Conservation (phyloP, 768 basidiomycete species). For the Rhizopogon roseolus region DNA sequence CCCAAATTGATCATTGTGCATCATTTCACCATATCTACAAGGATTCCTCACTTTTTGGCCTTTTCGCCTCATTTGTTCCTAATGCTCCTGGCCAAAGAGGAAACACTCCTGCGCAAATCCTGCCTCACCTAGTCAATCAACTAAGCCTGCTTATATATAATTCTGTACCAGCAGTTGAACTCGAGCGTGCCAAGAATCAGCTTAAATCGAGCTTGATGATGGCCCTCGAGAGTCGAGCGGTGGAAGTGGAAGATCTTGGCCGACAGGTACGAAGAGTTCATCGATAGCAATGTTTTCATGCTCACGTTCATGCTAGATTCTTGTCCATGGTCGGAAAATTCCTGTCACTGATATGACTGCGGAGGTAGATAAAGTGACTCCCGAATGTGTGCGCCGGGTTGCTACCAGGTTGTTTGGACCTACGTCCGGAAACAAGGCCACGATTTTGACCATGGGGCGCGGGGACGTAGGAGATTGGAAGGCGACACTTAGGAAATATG, state of each 20-base stretch:
- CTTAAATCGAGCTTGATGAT: constrained; percentile 90
- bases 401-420: constrained; percentile 73
- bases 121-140: constrained; percentile 85
- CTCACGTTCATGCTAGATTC: constrained; percentile 42
- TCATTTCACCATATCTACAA: constrained; percentile 98
- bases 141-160: constrained; percentile 76
- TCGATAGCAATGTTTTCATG: background rate
- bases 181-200: constrained; percentile 91
- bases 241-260: constrained; percentile 87
- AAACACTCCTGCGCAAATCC: constrained; percentile 64
- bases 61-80: constrained; percentile 83
- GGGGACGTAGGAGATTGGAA: constrained; percentile 71
- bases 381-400: constrained; percentile 68
- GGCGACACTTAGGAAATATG: constrained; percentile 63
- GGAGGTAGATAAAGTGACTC: constrained; percentile 73
- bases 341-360: constrained; percentile 88
- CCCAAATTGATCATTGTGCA: constrained; percentile 91
- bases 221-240: constrained; percentile 84
- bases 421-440: constrained; percentile 57
- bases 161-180: constrained; percentile 60
- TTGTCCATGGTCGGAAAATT: constrained; percentile 83
- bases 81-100: constrained; percentile 48
- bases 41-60: constrained; percentile 89
- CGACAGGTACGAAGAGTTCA: constrained; percentile 55
- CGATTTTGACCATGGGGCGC: constrained; percentile 80